Evolutionary conservation across 306 rosid genomes (phyloP).

Genomic region (Prunus campanulata): DNA sequence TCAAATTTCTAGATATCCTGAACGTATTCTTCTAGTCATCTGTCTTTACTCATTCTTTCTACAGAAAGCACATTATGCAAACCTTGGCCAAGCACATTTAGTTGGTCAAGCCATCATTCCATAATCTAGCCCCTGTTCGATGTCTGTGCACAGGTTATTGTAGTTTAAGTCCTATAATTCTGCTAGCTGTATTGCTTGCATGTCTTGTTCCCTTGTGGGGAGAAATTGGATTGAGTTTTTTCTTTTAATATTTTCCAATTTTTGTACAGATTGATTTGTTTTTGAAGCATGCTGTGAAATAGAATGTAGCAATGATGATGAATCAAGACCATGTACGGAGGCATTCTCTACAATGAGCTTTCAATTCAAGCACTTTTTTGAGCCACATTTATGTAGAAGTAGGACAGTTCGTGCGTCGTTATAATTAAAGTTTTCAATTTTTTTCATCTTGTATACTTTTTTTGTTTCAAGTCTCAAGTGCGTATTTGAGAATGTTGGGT

Average conservation of each 20-base stretch:
- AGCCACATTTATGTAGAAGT: neutral
- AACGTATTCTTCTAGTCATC: neutral
- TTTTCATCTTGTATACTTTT: neutral
- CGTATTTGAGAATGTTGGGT: neutral
- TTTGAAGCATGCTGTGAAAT: neutral
- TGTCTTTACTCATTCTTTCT: neutral
- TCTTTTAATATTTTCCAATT: neutral
- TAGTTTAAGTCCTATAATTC: neutral
- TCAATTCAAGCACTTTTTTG: conserved; percentile 9
- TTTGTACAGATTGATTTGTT: neutral
- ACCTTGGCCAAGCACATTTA: neutral
- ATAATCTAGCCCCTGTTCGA: neutral
- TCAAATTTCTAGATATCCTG: neutral
- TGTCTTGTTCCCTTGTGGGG: neutral
- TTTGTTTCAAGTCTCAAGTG: neutral
- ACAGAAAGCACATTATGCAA: neutral
- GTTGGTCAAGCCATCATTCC: neutral
- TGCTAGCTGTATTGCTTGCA: neutral
- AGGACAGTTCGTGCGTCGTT: neutral
- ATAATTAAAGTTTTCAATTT: neutral
- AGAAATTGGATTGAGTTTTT: neutral
- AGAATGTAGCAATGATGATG: conserved; percentile 4
- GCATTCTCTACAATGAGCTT: neutral
- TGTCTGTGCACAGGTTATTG: neutral
- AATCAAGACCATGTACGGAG: neutral